Conservation (phyloP, 345 rosid genomes). For the Pelargonium nanum region DNA sequence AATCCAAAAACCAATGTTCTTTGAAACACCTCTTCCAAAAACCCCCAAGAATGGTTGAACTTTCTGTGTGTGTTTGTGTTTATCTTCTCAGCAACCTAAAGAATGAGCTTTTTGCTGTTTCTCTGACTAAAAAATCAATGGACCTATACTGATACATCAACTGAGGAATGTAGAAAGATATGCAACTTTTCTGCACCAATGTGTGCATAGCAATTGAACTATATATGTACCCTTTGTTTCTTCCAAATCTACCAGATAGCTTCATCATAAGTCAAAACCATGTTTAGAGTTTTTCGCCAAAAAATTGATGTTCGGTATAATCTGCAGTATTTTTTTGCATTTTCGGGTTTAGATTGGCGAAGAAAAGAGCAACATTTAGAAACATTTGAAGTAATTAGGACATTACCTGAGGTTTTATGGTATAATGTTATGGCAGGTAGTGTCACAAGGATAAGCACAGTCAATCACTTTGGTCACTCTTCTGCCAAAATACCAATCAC, state of each 20-base stretch:
- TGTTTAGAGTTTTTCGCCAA: neutral
- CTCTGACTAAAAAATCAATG: neutral
- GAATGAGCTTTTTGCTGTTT: neutral
- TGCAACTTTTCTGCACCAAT: neutral
- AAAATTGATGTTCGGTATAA: too few species aligned
- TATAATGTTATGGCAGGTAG: conserved; percentile 59
- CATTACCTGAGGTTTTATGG: conserved; percentile 25
- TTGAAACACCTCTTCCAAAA: too few species aligned
- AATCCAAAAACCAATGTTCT: neutral
- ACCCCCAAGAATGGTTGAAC: neutral
- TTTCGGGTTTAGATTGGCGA: neutral
- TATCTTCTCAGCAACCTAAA: neutral
- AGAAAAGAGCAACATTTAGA: neutral
- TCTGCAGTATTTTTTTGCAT: neutral
- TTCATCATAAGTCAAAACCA: too few species aligned
- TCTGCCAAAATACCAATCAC: conserved; percentile 86
- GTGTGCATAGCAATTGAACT: too few species aligned
- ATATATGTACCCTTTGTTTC: neutral
- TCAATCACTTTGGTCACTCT: conserved; percentile 43
- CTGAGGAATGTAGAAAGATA: too few species aligned
- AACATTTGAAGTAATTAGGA: neutral
- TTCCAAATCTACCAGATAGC: neutral
- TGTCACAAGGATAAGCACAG: conserved; percentile 73
- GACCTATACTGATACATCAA: neutral
- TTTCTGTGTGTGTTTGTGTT: neutral